Conservation (phyloP, 1,284 basidiomycete genomes). For the Mycosarcoma maydis region DNA sequence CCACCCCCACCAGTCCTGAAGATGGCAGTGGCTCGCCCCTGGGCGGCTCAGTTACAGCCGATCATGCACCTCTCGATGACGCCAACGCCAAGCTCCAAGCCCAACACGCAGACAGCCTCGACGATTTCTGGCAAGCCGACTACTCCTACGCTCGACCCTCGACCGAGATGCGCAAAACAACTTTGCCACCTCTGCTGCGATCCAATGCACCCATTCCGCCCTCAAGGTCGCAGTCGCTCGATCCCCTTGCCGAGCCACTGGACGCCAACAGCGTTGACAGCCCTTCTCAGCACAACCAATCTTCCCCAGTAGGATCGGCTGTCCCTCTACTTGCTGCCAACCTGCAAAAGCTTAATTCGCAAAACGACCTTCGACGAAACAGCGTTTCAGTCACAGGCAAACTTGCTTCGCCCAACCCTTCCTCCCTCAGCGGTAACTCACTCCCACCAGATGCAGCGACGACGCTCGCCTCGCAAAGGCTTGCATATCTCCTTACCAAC, state of each 20-base stretch:
- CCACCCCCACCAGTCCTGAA: slow-evolving; percentile 46
- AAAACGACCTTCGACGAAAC: slow-evolving; percentile 1
- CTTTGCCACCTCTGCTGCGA: slow-evolving; percentile 33
- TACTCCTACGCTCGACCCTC: slow-evolving; percentile 29
- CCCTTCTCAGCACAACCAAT: not conserved
- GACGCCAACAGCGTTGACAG: not conserved
- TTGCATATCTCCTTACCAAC: not conserved
- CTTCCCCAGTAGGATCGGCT: not conserved
- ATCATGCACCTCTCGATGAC: slow-evolving; percentile 10
- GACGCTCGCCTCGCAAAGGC: slow-evolving; percentile 7
- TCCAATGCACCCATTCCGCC: slow-evolving; percentile 38
- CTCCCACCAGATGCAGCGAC: slow-evolving; percentile 11
- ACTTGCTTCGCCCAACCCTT: slow-evolving; percentile 4
- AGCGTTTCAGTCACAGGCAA: not conserved
- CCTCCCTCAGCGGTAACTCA: slow-evolving; percentile 6
- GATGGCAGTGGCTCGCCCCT: slow-evolving; percentile 19
- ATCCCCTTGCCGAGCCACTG: slow-evolving; percentile 17
- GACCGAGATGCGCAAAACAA: slow-evolving; percentile 2
- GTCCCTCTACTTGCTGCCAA: slow-evolving; percentile 24
- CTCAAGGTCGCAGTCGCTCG: slow-evolving; percentile 35
- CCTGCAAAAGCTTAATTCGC: slow-evolving; percentile 31
- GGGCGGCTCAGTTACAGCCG: not conserved
- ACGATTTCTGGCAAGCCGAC: slow-evolving; percentile 34
- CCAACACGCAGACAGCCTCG: slow-evolving; percentile 9
- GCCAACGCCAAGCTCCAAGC: no score